Conservation (phyloP, 2,329 filamentous ascomycete genomes). For the Penicillium sp. region DNA sequence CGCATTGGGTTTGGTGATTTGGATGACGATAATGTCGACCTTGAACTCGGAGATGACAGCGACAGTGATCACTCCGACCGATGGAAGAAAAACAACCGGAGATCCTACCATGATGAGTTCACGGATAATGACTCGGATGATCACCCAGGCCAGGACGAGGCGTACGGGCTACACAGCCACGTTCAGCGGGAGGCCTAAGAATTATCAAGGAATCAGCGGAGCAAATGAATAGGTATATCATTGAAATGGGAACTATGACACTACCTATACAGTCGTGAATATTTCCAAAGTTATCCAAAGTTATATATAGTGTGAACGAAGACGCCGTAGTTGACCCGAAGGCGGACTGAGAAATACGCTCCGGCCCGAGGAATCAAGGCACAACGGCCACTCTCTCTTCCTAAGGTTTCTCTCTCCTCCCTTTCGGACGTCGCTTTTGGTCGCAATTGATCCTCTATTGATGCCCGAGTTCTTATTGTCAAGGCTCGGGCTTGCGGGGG, state of each 20-base stretch:
- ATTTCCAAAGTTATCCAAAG: too few relatives aligned
- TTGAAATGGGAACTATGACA: not conserved
- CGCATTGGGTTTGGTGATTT: slow-evolving; percentile 40
- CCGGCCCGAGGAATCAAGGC: slow-evolving; percentile 21
- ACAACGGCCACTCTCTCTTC: slow-evolving; percentile 10
- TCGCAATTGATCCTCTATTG: slow-evolving; percentile 10
- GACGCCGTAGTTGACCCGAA: slow-evolving; percentile 2
- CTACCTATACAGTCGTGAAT: not conserved
- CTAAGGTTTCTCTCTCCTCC: slow-evolving; percentile 10
- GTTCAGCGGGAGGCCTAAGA: slow-evolving; percentile 17
- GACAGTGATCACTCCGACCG: slow-evolving; percentile 26
- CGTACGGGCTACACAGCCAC: slow-evolving; percentile 41
- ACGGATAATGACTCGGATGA: slow-evolving; percentile 51
- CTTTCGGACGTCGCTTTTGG: slow-evolving; percentile 1
- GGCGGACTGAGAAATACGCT: slow-evolving; percentile 36
- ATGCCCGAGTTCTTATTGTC: slow-evolving; percentile 4
- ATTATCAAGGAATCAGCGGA: slow-evolving; percentile 1
- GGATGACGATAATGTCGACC: slow-evolving; percentile 39
- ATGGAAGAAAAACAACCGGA: slow-evolving; percentile 17
- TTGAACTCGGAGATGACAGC: slow-evolving; percentile 47
- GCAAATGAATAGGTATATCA: not conserved
- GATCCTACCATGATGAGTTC: slow-evolving; percentile 53
- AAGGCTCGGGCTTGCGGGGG: slow-evolving; percentile 3
- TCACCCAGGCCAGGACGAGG: slow-evolving; percentile 40
- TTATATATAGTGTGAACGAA: not conserved